These are phyloP conservation scores for Pseudogymnoascus sp. DNA, from an alignment of 2,329 filamentous ascomycete genomes.

Conservation along the genomic window DNA sequence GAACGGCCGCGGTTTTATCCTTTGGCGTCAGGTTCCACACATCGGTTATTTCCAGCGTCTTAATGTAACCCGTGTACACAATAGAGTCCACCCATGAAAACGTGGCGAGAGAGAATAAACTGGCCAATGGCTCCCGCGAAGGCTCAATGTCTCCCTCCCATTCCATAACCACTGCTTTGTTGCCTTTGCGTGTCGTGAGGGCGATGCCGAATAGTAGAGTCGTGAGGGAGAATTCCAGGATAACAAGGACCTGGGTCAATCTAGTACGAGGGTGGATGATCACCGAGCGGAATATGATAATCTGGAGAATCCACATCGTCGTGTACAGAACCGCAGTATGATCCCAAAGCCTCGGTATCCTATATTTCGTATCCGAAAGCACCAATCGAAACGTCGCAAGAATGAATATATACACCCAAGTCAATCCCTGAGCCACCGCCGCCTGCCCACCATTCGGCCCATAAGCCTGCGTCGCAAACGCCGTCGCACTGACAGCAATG, in stretches of 20 bases:
- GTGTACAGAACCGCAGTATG: constrained; percentile 83
- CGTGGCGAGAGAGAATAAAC: constrained; percentile 77
- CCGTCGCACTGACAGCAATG: constrained; percentile 59
- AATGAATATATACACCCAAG: constrained; percentile 74
- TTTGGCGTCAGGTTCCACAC: constrained; percentile 88
- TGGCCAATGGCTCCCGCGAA: constrained; percentile 78
- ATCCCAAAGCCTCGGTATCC: constrained; percentile 74
- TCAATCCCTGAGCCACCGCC: constrained; percentile 58
- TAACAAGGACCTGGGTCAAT: constrained; percentile 56
- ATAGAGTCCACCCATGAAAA: constrained; percentile 89
- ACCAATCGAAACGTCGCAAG: constrained; percentile 67
- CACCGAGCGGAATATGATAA: constrained; percentile 76
- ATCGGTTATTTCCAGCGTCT: constrained; percentile 71
- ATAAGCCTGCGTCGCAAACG: constrained; percentile 55
- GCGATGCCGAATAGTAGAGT: constrained; percentile 70
- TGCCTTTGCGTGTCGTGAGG: constrained; percentile 80
- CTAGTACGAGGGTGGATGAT: constrained; percentile 67
- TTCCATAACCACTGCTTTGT: constrained; percentile 79
- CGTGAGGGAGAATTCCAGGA: constrained; percentile 67
- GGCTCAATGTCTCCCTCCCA: constrained; percentile 85
- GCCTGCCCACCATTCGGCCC: constrained; percentile 50
- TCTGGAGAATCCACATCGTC: constrained; percentile 68
- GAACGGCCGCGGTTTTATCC: constrained; percentile 77
- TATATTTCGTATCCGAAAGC: constrained; percentile 58
- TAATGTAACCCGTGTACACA: constrained; percentile 80